Evolutionary conservation across 129 eudicot genomes (phyloP).

Genomic region (Chrysanthemum lavandulifolium): DNA sequence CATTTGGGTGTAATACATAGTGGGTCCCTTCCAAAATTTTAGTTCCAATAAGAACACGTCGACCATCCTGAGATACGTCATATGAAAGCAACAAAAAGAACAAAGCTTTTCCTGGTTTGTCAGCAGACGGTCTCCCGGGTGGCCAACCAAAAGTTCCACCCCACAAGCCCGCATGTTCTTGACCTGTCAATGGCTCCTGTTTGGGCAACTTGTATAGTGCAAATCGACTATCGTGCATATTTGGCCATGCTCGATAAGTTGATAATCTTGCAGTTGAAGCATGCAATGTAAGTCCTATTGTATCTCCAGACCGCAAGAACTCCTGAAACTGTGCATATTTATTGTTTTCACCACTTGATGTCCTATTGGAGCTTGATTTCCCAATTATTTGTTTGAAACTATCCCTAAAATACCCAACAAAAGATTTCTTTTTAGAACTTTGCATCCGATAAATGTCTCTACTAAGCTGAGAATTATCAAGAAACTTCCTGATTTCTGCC

Average conservation of each 20-base stretch:
- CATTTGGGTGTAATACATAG: constrained; percentile 93
- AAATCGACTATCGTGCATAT: constrained; percentile 75
- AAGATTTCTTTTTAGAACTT: constrained; percentile 58
- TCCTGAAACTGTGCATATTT: constrained; percentile 77
- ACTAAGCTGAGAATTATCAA: constrained; percentile 42
- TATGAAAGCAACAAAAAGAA: constrained; percentile 77
- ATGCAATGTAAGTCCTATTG: constrained; percentile 56
- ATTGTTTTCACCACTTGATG: constrained; percentile 43
- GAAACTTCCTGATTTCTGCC: constrained; percentile 55
- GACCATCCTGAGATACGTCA: constrained; percentile 59
- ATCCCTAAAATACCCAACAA: constrained; percentile 56
- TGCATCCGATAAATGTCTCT: constrained; percentile 36
- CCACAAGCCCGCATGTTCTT: constrained; percentile 79
- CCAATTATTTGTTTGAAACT: constrained; percentile 71
- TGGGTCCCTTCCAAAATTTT: constrained; percentile 95
- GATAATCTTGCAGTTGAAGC: constrained; percentile 72
- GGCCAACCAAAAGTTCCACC: constrained; percentile 98
- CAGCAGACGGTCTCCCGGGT: constrained; percentile 80
- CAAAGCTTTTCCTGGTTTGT: constrained; percentile 91
- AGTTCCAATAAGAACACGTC: constrained; percentile 62
- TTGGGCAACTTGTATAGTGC: constrained; percentile 83
- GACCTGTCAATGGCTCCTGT: constrained; percentile 35
- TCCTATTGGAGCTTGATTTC: constrained; percentile 50
- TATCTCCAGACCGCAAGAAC: constrained; percentile 67
- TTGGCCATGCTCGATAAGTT: constrained; percentile 85